phyloP scores from a whole-genome alignment of 1,284 basidiomycete genomes.

The Mrakiaceae sp. region DNA sequence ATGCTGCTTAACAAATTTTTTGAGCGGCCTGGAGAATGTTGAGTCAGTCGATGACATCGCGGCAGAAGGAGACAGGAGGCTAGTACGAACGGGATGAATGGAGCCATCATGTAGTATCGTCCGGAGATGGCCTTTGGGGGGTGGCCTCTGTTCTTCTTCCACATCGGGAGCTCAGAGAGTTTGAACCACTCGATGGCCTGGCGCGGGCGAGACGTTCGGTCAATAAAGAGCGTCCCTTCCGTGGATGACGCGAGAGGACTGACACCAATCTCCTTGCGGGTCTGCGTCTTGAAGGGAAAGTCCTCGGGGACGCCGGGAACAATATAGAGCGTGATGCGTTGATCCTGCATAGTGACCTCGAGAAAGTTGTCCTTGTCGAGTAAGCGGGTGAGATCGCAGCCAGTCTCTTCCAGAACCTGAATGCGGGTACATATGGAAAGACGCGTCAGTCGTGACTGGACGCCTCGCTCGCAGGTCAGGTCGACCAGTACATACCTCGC shows the following conservation, averaged over 20 bases:
- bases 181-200: constrained; percentile 97
- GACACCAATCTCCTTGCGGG: constrained; percentile 97
- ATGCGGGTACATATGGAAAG: background rate
- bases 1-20: constrained; percentile 20
- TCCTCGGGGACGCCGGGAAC: constrained; percentile 83
- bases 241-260: background rate
- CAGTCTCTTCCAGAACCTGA: constrained; percentile 87
- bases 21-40: constrained; percentile 22
- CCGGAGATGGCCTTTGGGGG: too few species aligned
- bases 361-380: constrained; percentile 63
- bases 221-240: background rate
- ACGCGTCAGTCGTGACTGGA: background rate
- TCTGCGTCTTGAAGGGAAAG: constrained; percentile 82
- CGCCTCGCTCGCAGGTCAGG: background rate
- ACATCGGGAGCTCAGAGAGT: constrained; percentile 80
- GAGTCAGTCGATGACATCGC: background rate
- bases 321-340: constrained; percentile 78
- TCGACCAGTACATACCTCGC: constrained; percentile 55
- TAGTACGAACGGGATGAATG: constrained; percentile 73
- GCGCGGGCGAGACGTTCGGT: constrained; percentile 6
- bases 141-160: constrained; percentile 47
- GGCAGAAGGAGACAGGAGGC: background rate
- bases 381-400: constrained; percentile 67
- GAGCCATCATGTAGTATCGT: constrained; percentile 69
- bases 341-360: constrained; percentile 76